Evolutionary conservation across 2,329 filamentous ascomycete genomes (phyloP), one percentile per base, ranked within the genome.

Genomic region (Neonectria hederae): DNA sequence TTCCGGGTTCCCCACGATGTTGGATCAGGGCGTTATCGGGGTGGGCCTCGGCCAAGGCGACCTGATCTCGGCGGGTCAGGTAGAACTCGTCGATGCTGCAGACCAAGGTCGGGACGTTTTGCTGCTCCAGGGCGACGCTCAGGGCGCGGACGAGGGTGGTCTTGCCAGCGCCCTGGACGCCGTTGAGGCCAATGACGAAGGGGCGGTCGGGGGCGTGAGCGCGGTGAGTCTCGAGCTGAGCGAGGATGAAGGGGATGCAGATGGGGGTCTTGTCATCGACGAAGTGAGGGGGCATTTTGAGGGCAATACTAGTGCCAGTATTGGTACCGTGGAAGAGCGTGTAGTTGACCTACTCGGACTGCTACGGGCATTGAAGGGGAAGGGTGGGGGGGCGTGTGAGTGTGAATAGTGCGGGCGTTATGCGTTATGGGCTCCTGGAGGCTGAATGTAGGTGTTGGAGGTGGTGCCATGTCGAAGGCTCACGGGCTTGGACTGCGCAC

Each of bases 71-170:
- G 76, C 92, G 92, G 14, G 88, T 85, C 58, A 97, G 88, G 80
- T 97, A 97, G 71, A 97, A 89, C 80, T 97, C 94, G 77, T 97
- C 94, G 69, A 97, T 90, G 77, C 92, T 94, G 77, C 93, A 86
- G 57, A 93, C 90, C 53, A 92, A 83, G 3, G 90, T 91, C 24
- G 92, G 83, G 21, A 84, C 84, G 73, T 90, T 83, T 30, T 79
- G 72, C 14, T 82, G 77, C 51, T 86, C 83, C 40, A 95, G 86
- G 14, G 86, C 87, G 21, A 83, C 76, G 69, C 88, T 85, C 46
- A 97, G 86, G 5, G 86, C 84, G 40, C 84, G 84, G 40, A 94
- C 94, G 73, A 97, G 86, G 13, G 94, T 97, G 4, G 94, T 97
- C 82, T 98, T 97, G 70, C 95, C 95, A 40, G 92, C 91, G 65